A percentile compares a stretch with the other conserved stretches of the same genome.
These are phyloP conservation scores for Sphaerulina musiva DNA, from an alignment of 2,329 filamentous ascomycete genomes.

Conservation along the genomic window DNA sequence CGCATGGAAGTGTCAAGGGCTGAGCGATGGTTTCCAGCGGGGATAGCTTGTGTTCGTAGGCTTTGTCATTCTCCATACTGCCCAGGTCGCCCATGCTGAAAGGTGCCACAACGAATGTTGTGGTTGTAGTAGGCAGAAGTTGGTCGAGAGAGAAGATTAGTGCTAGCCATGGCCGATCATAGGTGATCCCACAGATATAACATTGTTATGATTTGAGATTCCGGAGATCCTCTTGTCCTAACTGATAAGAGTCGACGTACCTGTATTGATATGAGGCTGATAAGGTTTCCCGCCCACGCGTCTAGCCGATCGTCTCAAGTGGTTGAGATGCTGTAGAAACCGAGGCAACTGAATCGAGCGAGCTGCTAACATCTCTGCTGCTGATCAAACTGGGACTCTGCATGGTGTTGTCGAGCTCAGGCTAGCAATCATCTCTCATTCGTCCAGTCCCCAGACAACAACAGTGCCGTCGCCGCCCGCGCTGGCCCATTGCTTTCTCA, in stretches of 20 bases:
- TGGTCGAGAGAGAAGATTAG: neutral
- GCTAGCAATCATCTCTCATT: slow-evolving; percentile 6
- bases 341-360: neutral
- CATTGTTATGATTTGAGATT: neutral
- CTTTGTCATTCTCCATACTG: neutral
- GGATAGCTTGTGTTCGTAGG: neutral
- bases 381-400: neutral
- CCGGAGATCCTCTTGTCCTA: neutral
- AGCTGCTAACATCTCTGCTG: neutral
- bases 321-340: neutral
- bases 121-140: neutral
- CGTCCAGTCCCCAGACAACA: slow-evolving; percentile 30
- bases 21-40: slow-evolving; percentile 21
- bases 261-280: neutral
- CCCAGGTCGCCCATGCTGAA: slow-evolving; percentile 11
- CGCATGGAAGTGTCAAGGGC: slow-evolving; percentile 25
- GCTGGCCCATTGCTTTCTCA: slow-evolving; percentile 44
- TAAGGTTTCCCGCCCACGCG: neutral
- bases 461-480: slow-evolving; percentile 44
- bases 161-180: too few species aligned
- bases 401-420: neutral
- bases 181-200: neutral
- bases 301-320: neutral
- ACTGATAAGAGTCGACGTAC: neutral
- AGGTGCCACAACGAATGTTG: too few species aligned